Base-by-base conservation (phyloP, 75 land plant genomes). In the Cunninghamia lanceolata region DNA sequence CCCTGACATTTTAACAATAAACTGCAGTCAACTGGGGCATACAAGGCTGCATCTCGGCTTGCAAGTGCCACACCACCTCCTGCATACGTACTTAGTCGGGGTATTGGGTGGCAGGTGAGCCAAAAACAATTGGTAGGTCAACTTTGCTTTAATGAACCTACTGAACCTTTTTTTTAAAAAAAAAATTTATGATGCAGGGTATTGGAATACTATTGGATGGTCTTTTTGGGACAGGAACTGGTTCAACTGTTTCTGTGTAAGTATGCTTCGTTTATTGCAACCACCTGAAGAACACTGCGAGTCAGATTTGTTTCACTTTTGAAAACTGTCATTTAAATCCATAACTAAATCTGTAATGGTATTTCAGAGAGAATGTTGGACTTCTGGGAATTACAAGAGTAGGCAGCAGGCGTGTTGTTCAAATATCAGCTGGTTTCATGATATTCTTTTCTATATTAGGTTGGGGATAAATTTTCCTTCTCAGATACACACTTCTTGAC, bases 21-120 rank as follows among this genome's bases (percentile, higher is more conserved):
- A 54, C 1, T 92, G 87, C 96, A 98, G 99, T 98, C 99, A 74
- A 98, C 99, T 78, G 99, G 89, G 43, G 99, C 93, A 77, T 96
- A 93, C 84, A 91, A 93, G 82, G 99, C 99, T 50, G 97, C 95
- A 45, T 95, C 98, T 77, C 88, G 99, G 35, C 86, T 98, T 8
- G 98, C 99, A 66, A 94, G 94, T 88, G 99, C 99, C 63, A 98
- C 99, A 36, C 99, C 99, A 25, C 99, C 99, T 85, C 99, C 99
- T 74, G 97, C 99, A 42, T 96, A 92, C 87, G 99, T 98, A 7
- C 86, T 98, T 82, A 95, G 99, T 87, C 91, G 99, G 63, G 99
- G 99, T 59, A 94, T 96, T 88, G 99, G 99, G 14, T 95, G 96
- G 99, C 95, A 93, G 93, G 98, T 94, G 75, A 56, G 85, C 70